Percentiles rank a stretch among this genome's conserved stretches.
Conservation (phyloP, 2,329 filamentous ascomycete species). For the Exophiala dermatitidis region DNA sequence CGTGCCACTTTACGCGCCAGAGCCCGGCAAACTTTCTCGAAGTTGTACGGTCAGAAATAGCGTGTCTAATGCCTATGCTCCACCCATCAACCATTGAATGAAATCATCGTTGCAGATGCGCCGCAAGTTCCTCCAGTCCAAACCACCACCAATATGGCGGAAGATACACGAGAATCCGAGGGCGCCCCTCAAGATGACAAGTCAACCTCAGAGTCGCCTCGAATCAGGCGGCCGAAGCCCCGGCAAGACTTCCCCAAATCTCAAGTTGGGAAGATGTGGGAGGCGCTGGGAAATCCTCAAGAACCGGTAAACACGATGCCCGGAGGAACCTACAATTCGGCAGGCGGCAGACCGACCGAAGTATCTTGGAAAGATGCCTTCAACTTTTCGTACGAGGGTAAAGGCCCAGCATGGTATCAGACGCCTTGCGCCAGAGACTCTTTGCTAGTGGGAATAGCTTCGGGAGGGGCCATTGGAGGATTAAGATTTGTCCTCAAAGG, state of each 20-base stretch:
- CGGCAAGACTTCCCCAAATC: slow-evolving; percentile 40
- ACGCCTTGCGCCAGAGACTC: slow-evolving; percentile 78
- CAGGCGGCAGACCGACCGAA: slow-evolving; percentile 48
- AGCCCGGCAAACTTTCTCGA: slow-evolving; percentile 1
- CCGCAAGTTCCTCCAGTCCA: neutral
- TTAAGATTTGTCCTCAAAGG: slow-evolving; percentile 68
- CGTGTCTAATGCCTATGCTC: neutral
- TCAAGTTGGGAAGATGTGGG: slow-evolving; percentile 44
- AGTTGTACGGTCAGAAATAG: neutral
- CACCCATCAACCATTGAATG: neutral
- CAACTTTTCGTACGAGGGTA: slow-evolving; percentile 50
- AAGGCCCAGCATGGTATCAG: slow-evolving; percentile 66
- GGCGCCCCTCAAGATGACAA: slow-evolving; percentile 5
- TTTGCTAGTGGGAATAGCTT: slow-evolving; percentile 72
- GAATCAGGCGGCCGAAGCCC: slow-evolving; percentile 27
- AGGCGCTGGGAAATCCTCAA: slow-evolving; percentile 41
- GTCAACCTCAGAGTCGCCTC: slow-evolving; percentile 4
- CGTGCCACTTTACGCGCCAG: slow-evolving; percentile 6
- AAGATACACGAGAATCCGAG: slow-evolving; percentile 32
- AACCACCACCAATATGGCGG: slow-evolving; percentile 32
- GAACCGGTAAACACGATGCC: slow-evolving; percentile 50
- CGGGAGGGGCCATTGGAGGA: slow-evolving; percentile 68
- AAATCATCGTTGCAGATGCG: slow-evolving; percentile 2
- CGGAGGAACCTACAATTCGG: slow-evolving; percentile 52
- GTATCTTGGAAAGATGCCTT: slow-evolving; percentile 43